These are phyloP conservation scores for Penicillium nucicola DNA, from an alignment of 495 filamentous ascomycete genomes.

Conservation along the genomic window DNA sequence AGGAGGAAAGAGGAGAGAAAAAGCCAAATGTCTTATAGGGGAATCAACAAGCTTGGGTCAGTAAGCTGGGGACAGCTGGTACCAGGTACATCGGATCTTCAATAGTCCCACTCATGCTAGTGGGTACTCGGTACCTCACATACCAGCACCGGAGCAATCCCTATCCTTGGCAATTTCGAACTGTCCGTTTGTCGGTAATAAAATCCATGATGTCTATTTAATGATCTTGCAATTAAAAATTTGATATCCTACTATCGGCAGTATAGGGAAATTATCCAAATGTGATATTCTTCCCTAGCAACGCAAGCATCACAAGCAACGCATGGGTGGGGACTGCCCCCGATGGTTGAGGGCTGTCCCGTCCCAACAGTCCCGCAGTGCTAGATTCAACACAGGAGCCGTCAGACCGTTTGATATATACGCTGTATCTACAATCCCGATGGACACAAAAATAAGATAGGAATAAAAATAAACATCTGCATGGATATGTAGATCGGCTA, in stretches of 20 bases:
- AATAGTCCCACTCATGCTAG: conserved; percentile 21
- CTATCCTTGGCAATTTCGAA: background rate
- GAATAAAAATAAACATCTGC: background rate
- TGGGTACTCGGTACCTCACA: conserved; percentile 28
- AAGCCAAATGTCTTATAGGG: conserved; percentile 22
- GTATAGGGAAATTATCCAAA: background rate
- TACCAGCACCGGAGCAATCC: conserved; percentile 10
- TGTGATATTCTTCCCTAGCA: background rate
- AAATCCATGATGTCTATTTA: background rate
- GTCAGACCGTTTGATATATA: conserved; percentile 22
- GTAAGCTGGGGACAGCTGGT: conserved; percentile 11
- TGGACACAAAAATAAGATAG: too few relatives aligned
- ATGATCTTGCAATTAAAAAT: background rate
- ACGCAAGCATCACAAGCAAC: too few relatives aligned
- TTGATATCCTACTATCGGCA: too few relatives aligned
- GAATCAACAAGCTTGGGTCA: conserved; percentile 6
- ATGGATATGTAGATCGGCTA: background rate
- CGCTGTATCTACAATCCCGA: conserved; percentile 1
- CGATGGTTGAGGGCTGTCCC: conserved; percentile 20
- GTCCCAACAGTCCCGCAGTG: conserved; percentile 24
- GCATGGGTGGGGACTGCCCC: conserved; percentile 19
- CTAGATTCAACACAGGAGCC: conserved; percentile 26
- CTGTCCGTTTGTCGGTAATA: conserved; percentile 5
- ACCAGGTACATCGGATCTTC: conserved; percentile 9
- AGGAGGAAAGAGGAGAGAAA: conserved; percentile 8